Evolutionary conservation across 2,329 filamentous ascomycete species (phyloP).

Genomic region (Fusarium clavum): DNA sequence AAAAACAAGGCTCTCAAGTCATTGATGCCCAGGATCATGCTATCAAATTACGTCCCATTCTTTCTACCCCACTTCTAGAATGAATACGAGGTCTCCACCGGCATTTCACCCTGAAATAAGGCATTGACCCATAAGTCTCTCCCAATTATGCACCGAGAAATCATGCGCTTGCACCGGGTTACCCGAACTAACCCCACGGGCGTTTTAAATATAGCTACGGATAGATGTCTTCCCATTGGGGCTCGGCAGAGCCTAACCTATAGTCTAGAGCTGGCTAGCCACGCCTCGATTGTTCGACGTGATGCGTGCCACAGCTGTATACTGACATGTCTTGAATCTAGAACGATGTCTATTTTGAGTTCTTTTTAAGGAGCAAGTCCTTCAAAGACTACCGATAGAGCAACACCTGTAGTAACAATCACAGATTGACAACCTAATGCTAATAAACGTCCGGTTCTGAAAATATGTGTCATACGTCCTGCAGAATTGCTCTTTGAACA

Average conservation of each 20-base stretch:
- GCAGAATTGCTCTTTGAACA: accelerated
- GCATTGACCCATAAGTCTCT: neutral
- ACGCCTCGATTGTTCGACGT: neutral
- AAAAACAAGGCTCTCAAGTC: neutral
- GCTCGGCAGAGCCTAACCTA: neutral
- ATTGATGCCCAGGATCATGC: neutral
- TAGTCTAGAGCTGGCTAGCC: neutral
- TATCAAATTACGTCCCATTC: neutral
- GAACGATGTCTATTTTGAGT: neutral
- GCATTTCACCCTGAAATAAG: neutral
- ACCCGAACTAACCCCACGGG: neutral
- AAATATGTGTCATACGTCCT: accelerated
- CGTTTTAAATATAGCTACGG: neutral
- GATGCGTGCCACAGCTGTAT: neutral
- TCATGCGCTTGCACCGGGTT: neutral
- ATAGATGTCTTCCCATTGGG: neutral
- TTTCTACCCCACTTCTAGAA: neutral
- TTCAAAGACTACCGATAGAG: accelerated
- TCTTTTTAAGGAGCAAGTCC: neutral
- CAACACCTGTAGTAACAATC: accelerated
- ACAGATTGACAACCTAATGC: accelerated
- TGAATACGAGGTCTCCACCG: constrained; percentile 17
- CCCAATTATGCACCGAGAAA: neutral
- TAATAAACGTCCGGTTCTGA: accelerated
- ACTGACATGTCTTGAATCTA: neutral